These are phyloP conservation scores for Chaetothyriales sp. DNA, from an alignment of 2,329 filamentous ascomycete species.

Conservation along the genomic window DNA sequence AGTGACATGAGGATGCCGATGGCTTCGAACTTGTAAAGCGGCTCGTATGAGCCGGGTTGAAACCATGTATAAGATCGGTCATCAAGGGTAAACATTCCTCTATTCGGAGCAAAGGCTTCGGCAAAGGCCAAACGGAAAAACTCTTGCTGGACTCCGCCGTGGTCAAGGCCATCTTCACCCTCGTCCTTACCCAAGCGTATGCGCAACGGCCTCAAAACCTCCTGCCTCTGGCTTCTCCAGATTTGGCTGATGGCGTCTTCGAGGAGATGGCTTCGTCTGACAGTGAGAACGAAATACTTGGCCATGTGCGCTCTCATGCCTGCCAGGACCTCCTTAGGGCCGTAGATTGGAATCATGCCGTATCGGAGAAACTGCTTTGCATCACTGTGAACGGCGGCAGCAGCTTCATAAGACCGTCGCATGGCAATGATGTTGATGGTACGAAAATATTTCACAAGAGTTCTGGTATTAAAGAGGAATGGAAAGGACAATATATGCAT, in stretches of 20 bases:
- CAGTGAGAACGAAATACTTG: conserved; percentile 56
- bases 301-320: conserved; percentile 53
- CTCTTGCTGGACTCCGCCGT: conserved; percentile 90
- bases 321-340: conserved; percentile 49
- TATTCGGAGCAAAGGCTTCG: conserved; percentile 63
- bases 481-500: conserved; percentile 68
- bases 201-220: conserved; percentile 74
- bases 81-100: conserved; percentile 67
- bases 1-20: conserved; percentile 77
- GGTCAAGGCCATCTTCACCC: conserved; percentile 82
- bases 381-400: conserved; percentile 36
- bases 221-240: conserved; percentile 70
- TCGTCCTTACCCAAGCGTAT: conserved; percentile 69
- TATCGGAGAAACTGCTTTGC: conserved; percentile 31
- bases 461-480: conserved; percentile 61
- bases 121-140: conserved; percentile 79
- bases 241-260: conserved; percentile 72
- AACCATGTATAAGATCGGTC: conserved; percentile 76
- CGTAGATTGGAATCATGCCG: conserved; percentile 32
- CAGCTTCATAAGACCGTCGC: conserved; percentile 63
- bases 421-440: conserved; percentile 78
- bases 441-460: conserved; percentile 70
- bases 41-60: conserved; percentile 64
- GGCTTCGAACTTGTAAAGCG: conserved; percentile 80
- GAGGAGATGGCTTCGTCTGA: conserved; percentile 54